phyloP scores from a whole-genome alignment of 257 asterid genomes.

The Solanum pinnatisectum region DNA sequence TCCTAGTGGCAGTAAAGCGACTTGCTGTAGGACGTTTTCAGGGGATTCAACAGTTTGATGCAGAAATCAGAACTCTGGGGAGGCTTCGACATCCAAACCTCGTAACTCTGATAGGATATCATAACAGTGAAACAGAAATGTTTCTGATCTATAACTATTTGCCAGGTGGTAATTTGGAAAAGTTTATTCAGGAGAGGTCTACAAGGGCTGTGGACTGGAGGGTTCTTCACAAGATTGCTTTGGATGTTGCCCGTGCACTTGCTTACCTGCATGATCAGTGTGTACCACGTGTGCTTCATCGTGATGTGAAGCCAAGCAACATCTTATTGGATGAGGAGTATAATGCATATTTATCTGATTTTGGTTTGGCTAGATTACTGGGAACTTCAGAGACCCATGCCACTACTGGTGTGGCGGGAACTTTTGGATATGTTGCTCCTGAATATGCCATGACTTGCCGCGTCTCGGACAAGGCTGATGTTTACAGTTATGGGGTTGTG shows the following conservation, averaged over 20 bases:
- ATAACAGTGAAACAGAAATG: conserved; percentile 84
- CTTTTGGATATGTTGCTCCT: conserved; percentile 89
- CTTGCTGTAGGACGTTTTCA: conserved; percentile 79
- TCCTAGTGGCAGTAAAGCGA: conserved; percentile 71
- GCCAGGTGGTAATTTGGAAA: conserved; percentile 80
- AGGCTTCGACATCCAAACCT: conserved; percentile 75
- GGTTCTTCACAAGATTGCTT: conserved; percentile 77
- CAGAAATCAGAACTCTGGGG: conserved; percentile 76
- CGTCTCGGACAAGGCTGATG: conserved; percentile 91
- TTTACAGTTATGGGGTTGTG: conserved; percentile 87
- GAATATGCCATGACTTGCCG: conserved; percentile 95
- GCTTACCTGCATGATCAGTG: conserved; percentile 91
- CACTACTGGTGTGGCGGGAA: conserved; percentile 87
- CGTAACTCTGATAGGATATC: conserved; percentile 87
- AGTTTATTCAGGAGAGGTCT: conserved; percentile 70
- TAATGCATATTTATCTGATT: conserved; percentile 77
- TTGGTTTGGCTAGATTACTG: conserved; percentile 70
- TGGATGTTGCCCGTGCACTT: conserved; percentile 76
- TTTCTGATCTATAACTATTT: conserved; percentile 71
- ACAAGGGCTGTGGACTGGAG: conserved; percentile 83
- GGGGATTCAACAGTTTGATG: conserved; percentile 69
- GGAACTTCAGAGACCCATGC: conserved; percentile 90
- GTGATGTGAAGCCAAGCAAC: conserved; percentile 94
- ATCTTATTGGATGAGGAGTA: conserved; percentile 72
- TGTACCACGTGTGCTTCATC: conserved; percentile 86